Base-by-base conservation (phyloP, 2,329 filamentous ascomycete genomes). In the Alternaria novae-zelandiae region DNA sequence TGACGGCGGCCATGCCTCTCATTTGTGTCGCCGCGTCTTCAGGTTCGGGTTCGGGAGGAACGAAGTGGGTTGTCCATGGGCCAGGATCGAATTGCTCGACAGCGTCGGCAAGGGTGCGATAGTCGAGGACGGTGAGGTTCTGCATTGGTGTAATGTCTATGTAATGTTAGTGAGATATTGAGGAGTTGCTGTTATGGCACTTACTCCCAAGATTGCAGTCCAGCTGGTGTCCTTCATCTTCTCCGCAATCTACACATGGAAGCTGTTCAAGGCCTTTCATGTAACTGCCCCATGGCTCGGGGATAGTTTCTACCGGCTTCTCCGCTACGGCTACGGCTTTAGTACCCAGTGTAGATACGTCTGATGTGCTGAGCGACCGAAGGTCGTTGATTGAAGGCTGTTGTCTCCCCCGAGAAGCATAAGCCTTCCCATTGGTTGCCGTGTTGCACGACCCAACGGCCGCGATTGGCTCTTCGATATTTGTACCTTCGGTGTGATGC, bases 211-310 rank as follows among this genome's bases (percentile, higher is more conserved):
- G 63, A 26, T 70, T 32, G 23, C 74, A 77, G 21, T 67, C 63
- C 6, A 5, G 44, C 2, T 9, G 56, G 25, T 76, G 73, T 2
- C 32, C 45, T 7, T 57, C 32, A 8, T 56, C 53, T 32, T 64
- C 46, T 15, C 61, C 73, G 28, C 75, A 78, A 23, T 75, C 73
- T 58, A 77, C 71, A 30, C 76, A 77, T 45, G 71, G 69, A 2
- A 73, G 25, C 2, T 36, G 56, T 41, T 12, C 20, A 30, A 54
- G 5, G 6, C 20, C 12, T 10, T 17, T 12, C 28, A 53, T n/a
- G 10, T 43, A 36, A 1, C 11, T 43, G 13, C 25, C 11, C 23
- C 23, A 32, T 3, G 17, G 12, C 9, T 46, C 25, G 10, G 49
- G 11, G 6, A 8, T 15, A 4, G 13, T 17, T 3, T 54, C 43